Evolutionary conservation across 129 eudicot genomes (phyloP).

Genomic region (Lonicera japonica): DNA sequence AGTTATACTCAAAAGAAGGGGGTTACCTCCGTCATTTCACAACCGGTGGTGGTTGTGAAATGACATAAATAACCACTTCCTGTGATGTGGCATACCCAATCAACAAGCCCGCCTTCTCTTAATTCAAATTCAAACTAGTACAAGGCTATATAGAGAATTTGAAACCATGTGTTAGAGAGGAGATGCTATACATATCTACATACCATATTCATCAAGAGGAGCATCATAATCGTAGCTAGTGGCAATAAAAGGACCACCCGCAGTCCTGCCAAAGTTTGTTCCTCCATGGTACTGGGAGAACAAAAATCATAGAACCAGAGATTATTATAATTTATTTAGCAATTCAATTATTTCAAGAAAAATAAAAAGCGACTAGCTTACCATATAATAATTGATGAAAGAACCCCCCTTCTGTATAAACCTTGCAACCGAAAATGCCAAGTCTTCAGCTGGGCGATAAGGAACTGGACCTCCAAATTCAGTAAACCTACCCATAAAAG

Average conservation of each 20-base stretch:
- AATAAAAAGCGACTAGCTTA: conserved; percentile 11
- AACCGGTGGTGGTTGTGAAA: conserved; percentile 9
- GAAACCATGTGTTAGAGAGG: background rate
- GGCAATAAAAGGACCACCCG: conserved; percentile 98
- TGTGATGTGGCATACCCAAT: conserved; percentile 15
- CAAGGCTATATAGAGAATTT: background rate
- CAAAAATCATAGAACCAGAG: background rate
- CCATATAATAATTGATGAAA: conserved; percentile 91
- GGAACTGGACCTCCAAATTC: conserved; percentile 98
- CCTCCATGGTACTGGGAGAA: conserved; percentile 88
- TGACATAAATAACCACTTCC: conserved; percentile 11
- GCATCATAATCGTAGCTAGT: conserved; percentile 99
- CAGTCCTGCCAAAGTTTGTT: conserved; percentile 92
- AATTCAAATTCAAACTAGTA: conserved; percentile 22
- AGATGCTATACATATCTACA: background rate
- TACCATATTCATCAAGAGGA: conserved; percentile 99
- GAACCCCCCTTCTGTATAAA: conserved; percentile 95
- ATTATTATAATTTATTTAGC: background rate
- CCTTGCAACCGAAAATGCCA: conserved; percentile 86
- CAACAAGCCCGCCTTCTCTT: conserved; percentile 6
- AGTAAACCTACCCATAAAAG: conserved; percentile 52
- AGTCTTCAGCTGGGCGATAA: conserved; percentile 91
- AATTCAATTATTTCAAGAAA: conserved; percentile 1
- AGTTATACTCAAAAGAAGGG: conserved; percentile 1
- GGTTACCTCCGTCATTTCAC: conserved; percentile 11